A percentile compares a stretch with the other conserved stretches of the same genome.
These are phyloP conservation scores for Cystobasidium pallidum DNA, from an alignment of 1,284 basidiomycete genomes.

Conservation along the genomic window DNA sequence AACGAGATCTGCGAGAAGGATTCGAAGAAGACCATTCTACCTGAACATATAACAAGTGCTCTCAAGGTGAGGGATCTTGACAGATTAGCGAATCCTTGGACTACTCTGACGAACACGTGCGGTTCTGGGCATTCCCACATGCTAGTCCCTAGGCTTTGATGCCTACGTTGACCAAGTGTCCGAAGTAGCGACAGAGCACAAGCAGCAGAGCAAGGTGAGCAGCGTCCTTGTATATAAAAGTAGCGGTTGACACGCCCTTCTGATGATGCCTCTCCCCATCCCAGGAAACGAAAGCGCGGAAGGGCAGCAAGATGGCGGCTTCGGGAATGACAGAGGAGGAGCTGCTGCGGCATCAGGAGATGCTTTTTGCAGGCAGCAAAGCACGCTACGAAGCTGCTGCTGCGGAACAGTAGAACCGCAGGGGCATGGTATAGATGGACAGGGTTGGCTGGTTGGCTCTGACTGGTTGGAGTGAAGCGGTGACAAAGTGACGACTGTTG, in stretches of 20 bases:
- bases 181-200: slow-evolving; percentile 90
- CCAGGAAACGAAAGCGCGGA: slow-evolving; percentile 38
- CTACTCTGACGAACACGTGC: too few relatives aligned
- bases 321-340: slow-evolving; percentile 91
- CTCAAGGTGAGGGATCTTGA: slow-evolving; percentile 70
- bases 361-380: slow-evolving; percentile 83
- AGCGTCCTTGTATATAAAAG: neutral
- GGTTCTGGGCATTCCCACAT: slow-evolving; percentile 11
- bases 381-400: slow-evolving; percentile 60
- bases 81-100: too few relatives aligned
- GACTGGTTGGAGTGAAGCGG: too few relatives aligned
- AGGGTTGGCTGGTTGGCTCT: too few relatives aligned
- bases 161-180: slow-evolving; percentile 84
- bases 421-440: too few relatives aligned
- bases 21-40: slow-evolving; percentile 98
- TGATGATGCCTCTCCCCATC: neutral
- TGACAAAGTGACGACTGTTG: neutral
- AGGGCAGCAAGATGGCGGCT: slow-evolving; percentile 57
- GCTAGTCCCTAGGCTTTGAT: slow-evolving; percentile 83
- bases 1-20: slow-evolving; percentile 98
- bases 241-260: too few relatives aligned
- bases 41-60: slow-evolving; percentile 92
- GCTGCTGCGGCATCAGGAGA: slow-evolving; percentile 81
- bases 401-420: slow-evolving; percentile 40
- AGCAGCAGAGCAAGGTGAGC: slow-evolving; percentile 81